Evolutionary conservation across 2,329 filamentous ascomycete species (phyloP).

Genomic region (Arthrinium phaeospermum): DNA sequence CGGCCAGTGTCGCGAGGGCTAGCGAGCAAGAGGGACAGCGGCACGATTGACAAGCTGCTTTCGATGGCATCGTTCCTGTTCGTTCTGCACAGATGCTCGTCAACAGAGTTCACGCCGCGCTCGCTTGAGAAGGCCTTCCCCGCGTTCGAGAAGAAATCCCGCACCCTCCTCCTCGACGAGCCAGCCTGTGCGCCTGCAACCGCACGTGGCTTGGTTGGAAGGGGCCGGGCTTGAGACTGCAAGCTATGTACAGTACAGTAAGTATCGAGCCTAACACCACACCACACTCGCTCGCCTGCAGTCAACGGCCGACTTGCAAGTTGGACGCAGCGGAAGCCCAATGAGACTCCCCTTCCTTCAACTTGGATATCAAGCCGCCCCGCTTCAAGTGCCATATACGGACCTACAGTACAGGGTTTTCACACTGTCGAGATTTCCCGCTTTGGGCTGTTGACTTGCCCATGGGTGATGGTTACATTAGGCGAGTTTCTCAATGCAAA

Average conservation of each 20-base stretch:
- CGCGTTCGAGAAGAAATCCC: slow-evolving; percentile 17
- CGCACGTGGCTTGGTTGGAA: slow-evolving; percentile 1
- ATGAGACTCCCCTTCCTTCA: not conserved
- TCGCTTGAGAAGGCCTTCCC: slow-evolving; percentile 13
- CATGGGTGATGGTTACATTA: not conserved
- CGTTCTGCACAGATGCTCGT: not conserved
- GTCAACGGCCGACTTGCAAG: not conserved
- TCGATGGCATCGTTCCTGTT: slow-evolving; percentile 1
- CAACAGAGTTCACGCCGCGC: not conserved
- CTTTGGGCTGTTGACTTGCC: not conserved
- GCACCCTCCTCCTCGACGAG: not conserved
- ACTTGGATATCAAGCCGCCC: not conserved
- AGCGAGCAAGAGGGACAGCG: not conserved
- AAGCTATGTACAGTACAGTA: not conserved
- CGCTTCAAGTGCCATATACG: not conserved
- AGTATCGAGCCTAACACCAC: not conserved
- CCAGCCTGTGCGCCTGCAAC: not conserved
- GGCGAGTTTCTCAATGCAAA: not conserved
- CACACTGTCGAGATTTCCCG: slow-evolving; percentile 1
- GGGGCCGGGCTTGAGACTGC: not conserved
- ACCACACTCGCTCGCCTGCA: not conserved
- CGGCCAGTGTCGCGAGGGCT: not conserved
- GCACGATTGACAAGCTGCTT: not conserved
- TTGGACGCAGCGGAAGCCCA: not conserved
- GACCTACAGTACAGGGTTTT: not conserved